Evolutionary conservation across 805 yeast species (phyloP).

Genomic region (Wickerhamiella slavikovae): DNA sequence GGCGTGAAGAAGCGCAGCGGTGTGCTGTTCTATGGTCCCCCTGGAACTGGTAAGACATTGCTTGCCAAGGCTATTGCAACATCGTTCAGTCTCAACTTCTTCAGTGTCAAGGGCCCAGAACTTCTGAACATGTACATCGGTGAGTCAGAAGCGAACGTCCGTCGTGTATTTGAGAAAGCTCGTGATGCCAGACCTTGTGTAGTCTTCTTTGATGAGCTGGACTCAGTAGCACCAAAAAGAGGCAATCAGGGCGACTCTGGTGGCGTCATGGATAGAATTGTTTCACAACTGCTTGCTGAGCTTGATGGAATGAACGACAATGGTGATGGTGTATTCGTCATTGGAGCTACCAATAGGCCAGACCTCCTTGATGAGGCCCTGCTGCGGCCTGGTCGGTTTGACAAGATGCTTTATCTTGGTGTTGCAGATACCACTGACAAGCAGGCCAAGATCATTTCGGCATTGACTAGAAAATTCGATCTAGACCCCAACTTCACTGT

Average conservation of each 20-base stretch:
- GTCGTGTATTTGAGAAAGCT: conserved; percentile 83
- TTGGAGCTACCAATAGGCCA: conserved; percentile 97
- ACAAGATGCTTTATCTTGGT: conserved; percentile 84
- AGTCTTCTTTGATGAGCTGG: conserved; percentile 90
- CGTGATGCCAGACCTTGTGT: conserved; percentile 96
- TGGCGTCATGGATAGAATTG: conserved; percentile 97
- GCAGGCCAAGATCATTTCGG: conserved; percentile 68
- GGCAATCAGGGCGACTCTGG: conserved; percentile 98
- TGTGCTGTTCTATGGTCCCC: conserved; percentile 89
- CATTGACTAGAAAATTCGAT: conserved; percentile 59
- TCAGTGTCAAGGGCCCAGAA: conserved; percentile 95
- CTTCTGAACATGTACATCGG: conserved; percentile 94
- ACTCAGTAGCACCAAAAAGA: conserved; percentile 94
- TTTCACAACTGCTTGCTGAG: conserved; percentile 85
- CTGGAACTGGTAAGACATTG: conserved; percentile 93
- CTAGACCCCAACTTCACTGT: conserved; percentile 42
- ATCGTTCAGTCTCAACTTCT: conserved; percentile 79
- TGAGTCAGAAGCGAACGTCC: conserved; percentile 92
- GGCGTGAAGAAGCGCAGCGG: conserved; percentile 93
- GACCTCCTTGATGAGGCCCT: conserved; percentile 88
- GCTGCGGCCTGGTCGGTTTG: conserved; percentile 85
- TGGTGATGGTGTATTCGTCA: conserved; percentile 84
- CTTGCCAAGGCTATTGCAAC: conserved; percentile 96
- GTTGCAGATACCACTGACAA: conserved; percentile 80
- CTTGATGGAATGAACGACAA: conserved; percentile 81